A percentile compares a stretch with the other conserved stretches of the same genome.
Conservation (phyloP, 306 rosid species). For the Bauhinia variegata region DNA sequence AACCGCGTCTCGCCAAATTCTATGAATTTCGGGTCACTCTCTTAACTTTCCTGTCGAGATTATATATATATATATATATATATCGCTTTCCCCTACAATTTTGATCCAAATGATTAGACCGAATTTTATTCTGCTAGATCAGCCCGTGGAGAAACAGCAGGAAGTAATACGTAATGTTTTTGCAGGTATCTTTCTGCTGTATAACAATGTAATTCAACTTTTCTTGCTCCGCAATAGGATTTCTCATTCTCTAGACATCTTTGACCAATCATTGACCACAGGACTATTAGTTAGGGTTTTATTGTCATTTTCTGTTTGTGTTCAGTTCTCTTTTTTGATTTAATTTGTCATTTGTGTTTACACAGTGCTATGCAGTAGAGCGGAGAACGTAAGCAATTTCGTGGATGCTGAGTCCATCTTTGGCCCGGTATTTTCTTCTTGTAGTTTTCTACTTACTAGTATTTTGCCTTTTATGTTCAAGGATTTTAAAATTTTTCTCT, state of each 20-base stretch:
- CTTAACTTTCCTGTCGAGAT: conserved; percentile 6
- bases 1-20: conserved; percentile 89
- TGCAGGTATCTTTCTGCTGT: conserved; percentile 56
- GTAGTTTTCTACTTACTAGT: conserved; percentile 6
- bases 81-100: neutral
- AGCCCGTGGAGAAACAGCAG: conserved; percentile 89
- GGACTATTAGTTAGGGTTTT: neutral
- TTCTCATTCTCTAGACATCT: neutral
- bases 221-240: neutral
- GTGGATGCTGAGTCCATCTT: conserved; percentile 81
- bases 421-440: conserved; percentile 63
- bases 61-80: neutral
- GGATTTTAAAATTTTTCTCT: neutral
- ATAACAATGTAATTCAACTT: neutral
- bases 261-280: neutral
- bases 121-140: conserved; percentile 43
- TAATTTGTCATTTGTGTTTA: no score
- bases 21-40: conserved; percentile 73
- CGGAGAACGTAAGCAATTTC: conserved; percentile 88
- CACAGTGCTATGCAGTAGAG: conserved; percentile 83
- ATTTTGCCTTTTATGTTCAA: neutral
- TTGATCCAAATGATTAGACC: conserved; percentile 12
- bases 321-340: conserved; percentile 28
- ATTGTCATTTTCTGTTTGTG: neutral
- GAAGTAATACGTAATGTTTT: conserved; percentile 83